Evolutionary conservation across 2,329 filamentous ascomycete genomes (phyloP).

Genomic region (Phoma sp.): DNA sequence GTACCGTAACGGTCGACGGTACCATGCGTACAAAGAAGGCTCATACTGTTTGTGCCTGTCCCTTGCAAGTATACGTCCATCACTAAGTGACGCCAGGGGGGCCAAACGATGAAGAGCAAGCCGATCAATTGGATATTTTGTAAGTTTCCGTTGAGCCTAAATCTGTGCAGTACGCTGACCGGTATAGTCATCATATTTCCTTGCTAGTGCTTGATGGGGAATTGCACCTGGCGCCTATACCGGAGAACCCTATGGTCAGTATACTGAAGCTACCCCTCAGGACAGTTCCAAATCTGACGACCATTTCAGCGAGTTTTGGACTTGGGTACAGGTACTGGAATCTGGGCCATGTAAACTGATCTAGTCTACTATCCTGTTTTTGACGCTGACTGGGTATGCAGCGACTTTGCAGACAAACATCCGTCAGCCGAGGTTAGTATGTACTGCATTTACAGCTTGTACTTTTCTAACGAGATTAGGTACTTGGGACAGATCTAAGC

Average conservation of each 20-base stretch:
- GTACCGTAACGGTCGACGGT: constrained; percentile 37
- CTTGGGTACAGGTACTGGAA: constrained; percentile 51
- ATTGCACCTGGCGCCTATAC: constrained; percentile 31
- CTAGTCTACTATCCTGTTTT: no score
- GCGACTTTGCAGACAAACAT: constrained; percentile 49
- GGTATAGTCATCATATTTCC: constrained; percentile 34
- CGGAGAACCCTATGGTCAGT: constrained; percentile 27
- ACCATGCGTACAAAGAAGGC: constrained; percentile 38
- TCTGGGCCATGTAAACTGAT: constrained; percentile 47
- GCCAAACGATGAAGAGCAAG: constrained; percentile 46
- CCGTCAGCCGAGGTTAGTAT: constrained; percentile 38
- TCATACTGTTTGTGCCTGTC: constrained; percentile 24
- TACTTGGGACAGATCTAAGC: constrained; percentile 46
- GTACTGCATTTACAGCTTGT: background rate
- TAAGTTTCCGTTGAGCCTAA: constrained; percentile 3
- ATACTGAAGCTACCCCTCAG: background rate
- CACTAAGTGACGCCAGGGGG: constrained; percentile 17
- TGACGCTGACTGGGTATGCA: constrained; percentile 1
- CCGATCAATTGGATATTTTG: constrained; percentile 50
- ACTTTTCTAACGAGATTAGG: constrained; percentile 24
- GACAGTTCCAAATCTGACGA: background rate
- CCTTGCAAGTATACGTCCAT: background rate
- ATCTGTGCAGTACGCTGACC: background rate
- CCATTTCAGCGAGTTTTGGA: constrained; percentile 45
- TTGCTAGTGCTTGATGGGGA: constrained; percentile 33